A percentile compares a stretch with the other conserved stretches of the same genome.
Evolutionary conservation across 2,329 filamentous ascomycete species (phyloP).

Genomic region (Xylaria sp.): DNA sequence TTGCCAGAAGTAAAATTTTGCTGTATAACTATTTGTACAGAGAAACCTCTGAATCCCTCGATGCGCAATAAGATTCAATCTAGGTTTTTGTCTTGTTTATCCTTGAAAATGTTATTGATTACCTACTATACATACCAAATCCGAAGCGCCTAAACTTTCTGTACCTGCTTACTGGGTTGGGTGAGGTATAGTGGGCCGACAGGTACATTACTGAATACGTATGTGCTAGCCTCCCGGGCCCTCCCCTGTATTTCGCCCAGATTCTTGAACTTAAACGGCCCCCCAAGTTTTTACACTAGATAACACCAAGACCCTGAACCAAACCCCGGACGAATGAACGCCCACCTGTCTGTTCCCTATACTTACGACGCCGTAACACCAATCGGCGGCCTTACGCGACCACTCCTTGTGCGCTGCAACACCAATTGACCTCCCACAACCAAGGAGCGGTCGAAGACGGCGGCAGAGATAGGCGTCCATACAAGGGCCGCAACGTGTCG

Average conservation of each 20-base stretch:
- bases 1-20: too few relatives aligned
- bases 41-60: too few relatives aligned
- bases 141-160: neutral
- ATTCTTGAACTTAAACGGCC: slow-evolving; percentile 1
- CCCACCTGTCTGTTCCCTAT: neutral
- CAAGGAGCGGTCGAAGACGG: slow-evolving; percentile 11
- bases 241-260: slow-evolving; percentile 7
- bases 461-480: slow-evolving; percentile 3
- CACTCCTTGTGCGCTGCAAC: slow-evolving; percentile 6
- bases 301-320: slow-evolving; percentile 8
- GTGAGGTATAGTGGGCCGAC: neutral
- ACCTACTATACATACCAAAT: neutral
- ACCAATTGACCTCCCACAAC: slow-evolving; percentile 23
- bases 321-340: slow-evolving; percentile 22
- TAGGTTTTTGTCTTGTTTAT: too few relatives aligned
- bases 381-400: slow-evolving; percentile 7
- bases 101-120: neutral
- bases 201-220: neutral
- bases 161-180: too few relatives aligned
- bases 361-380: neutral
- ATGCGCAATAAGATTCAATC: too few relatives aligned
- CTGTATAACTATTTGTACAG: too few relatives aligned
- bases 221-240: neutral
- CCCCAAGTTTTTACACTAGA: too few relatives aligned
- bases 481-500: slow-evolving; percentile 30